Base-by-base conservation (phyloP, 2,329 filamentous ascomycete species). In the Verticillium nubilum region DNA sequence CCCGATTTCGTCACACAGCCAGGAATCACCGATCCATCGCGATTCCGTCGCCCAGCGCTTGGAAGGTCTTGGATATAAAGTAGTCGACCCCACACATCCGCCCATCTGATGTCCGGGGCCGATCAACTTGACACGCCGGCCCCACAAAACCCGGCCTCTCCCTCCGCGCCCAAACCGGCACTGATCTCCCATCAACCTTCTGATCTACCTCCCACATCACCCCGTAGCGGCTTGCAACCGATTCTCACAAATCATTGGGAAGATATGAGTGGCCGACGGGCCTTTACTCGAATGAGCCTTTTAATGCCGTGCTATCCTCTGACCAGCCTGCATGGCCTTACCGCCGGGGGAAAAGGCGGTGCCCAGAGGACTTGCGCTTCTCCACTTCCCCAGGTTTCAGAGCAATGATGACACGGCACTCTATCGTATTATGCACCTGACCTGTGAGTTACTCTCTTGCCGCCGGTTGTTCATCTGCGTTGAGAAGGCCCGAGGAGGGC, bases 151-250 rank as follows among this genome's bases (percentile, higher is more conserved):
- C 33, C 29, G 29, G 54, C n/a, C n/a, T 25, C 31, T 7, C 5
- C 54, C 54, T 56, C 54, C 54, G 54, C n/a, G 54, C 54, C 54
- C 54, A 37, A 56, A 56, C 54, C 54, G 54, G 54, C 54, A 56
- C 31, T 33, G 54, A 56, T 56, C 29, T 35, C 54, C 54, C 13
- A 29, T 31, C 19, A 29, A 56, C 31, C 31, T n/a, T 9, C 17
- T 27, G 28, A 42, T 26, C 29, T 12, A 15, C n/a, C 13, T 56
- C 23, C 31, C 31, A 23, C 54, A 25, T 19, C 37, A 23, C 19
- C 37, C n/a, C 13, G 5, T 10, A 4, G 19, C 9, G 19, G 37
- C 4, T 25, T n/a, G 9, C 9, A 4, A 6, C 37, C 37, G 23
- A 5, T 47, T 7, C n/a, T 23, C 37, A 47, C n/a, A 19, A 19